These are phyloP conservation scores for Phytophthora nicotianae DNA, from an alignment of 352 stramenopile genomes.

Conservation along the genomic window DNA sequence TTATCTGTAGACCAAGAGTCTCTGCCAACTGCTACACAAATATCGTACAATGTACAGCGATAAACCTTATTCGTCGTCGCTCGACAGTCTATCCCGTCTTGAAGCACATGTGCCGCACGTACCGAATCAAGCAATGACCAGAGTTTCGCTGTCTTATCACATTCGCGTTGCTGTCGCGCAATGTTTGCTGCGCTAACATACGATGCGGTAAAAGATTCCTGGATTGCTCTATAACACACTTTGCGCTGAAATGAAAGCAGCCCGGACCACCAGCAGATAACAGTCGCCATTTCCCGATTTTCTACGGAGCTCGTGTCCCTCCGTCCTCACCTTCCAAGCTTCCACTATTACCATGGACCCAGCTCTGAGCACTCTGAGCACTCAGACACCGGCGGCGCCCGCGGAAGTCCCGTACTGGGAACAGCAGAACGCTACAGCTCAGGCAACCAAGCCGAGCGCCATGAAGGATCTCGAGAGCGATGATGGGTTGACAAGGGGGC, in stretches of 20 bases:
- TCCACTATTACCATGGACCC: slow-evolving; percentile 18
- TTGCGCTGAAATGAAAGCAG: background rate
- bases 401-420: slow-evolving; percentile 26
- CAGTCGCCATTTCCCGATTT: slow-evolving; percentile 25
- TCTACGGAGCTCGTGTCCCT: slow-evolving; percentile 12
- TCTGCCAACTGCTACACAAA: too few species aligned
- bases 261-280: background rate
- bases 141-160: background rate
- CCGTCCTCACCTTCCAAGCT: slow-evolving; percentile 9
- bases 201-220: slow-evolving; percentile 5
- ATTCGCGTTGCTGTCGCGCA: background rate
- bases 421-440: slow-evolving; percentile 7
- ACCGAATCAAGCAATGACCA: background rate
- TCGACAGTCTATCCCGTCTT: background rate
- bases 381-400: slow-evolving; percentile 19
- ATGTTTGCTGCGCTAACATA: slow-evolving; percentile 11
- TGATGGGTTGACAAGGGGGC: slow-evolving; percentile 17
- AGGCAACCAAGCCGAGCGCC: background rate
- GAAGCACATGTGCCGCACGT: background rate
- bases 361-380: slow-evolving; percentile 9
- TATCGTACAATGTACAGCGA: too few species aligned
- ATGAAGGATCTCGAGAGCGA: slow-evolving; percentile 28
- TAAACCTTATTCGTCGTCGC: too few species aligned
- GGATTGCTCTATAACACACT: slow-evolving; percentile 7
- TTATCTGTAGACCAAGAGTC: too few species aligned